Evolutionary conservation across 768 basidiomycete species (phyloP).

Genomic region (Hypholoma sublateritium): DNA sequence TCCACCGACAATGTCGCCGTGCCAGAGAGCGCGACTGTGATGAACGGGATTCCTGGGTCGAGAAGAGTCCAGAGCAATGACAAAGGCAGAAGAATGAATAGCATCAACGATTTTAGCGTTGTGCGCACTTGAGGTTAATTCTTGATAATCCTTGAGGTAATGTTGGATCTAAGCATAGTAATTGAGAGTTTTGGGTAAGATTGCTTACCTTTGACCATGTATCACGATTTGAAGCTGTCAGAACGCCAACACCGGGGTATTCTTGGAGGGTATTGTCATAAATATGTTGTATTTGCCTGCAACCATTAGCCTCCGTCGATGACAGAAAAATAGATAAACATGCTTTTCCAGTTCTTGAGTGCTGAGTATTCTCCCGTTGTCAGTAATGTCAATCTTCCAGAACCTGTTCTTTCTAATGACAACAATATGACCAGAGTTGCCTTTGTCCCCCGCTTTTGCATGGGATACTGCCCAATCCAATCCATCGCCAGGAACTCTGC

Average conservation of each 20-base stretch:
- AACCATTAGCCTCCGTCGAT: not conserved
- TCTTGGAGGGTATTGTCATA: constrained; percentile 60
- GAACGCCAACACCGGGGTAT: constrained; percentile 74
- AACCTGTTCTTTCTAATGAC: constrained; percentile 83
- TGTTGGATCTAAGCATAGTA: not conserved
- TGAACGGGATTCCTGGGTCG: constrained; percentile 50
- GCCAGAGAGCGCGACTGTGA: constrained; percentile 77
- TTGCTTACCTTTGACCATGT: constrained; percentile 77
- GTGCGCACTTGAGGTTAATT: constrained; percentile 53
- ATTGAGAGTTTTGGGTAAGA: not conserved
- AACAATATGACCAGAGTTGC: constrained; percentile 76
- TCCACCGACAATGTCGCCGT: constrained; percentile 60
- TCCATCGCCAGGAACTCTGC: constrained; percentile 76
- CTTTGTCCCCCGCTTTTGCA: constrained; percentile 53
- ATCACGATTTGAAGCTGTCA: constrained; percentile 82
- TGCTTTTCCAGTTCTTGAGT: constrained; percentile 67
- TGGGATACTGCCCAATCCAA: constrained; percentile 78
- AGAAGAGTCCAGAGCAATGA: constrained; percentile 76
- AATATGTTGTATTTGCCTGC: constrained; percentile 71
- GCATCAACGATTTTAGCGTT: constrained; percentile 67
- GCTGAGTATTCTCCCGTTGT: constrained; percentile 57
- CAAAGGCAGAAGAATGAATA: constrained; percentile 85
- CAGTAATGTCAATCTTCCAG: constrained; percentile 74
- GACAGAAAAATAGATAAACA: constrained; percentile 12
- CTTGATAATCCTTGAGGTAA: constrained; percentile 56